phyloP scores from a whole-genome alignment of 148 eudicot genomes.

The Euryodendron excelsum region DNA sequence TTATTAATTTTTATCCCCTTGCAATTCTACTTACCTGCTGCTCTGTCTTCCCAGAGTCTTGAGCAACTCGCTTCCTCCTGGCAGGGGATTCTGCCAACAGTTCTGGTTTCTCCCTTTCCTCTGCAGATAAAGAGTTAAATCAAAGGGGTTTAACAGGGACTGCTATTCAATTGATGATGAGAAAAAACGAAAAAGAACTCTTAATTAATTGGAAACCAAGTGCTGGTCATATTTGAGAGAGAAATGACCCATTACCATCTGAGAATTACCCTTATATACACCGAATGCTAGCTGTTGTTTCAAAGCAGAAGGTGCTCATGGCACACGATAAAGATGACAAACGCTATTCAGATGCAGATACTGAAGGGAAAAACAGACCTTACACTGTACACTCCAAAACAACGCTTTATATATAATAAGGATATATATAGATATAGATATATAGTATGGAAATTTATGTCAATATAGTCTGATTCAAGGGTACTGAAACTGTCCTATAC shows the following conservation, averaged over 20 bases:
- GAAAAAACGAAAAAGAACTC: not conserved
- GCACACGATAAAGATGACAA: not conserved
- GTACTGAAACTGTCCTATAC: no score
- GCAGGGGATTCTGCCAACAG: slow-evolving; percentile 82
- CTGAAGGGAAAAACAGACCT: no score
- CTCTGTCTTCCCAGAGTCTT: slow-evolving; percentile 94
- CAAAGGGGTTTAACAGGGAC: not conserved
- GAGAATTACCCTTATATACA: not conserved
- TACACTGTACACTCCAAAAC: no score
- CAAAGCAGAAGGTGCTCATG: not conserved
- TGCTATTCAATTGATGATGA: not conserved
- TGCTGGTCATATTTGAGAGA: not conserved
- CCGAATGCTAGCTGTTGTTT: not conserved
- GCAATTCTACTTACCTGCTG: slow-evolving; percentile 58
- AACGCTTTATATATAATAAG: no score
- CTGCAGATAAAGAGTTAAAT: slow-evolving; percentile 36
- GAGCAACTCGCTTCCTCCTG: slow-evolving; percentile 84
- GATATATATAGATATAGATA: no score
- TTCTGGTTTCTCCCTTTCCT: slow-evolving; percentile 98
- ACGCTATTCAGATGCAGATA: not conserved
- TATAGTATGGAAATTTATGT: no score
- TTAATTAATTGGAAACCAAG: not conserved
- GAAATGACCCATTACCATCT: not conserved
- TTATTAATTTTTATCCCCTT: not conserved
- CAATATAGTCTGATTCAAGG: no score